These are phyloP conservation scores for Heliocybe sulcata DNA, from an alignment of 1,284 basidiomycete species.

Conservation along the genomic window DNA sequence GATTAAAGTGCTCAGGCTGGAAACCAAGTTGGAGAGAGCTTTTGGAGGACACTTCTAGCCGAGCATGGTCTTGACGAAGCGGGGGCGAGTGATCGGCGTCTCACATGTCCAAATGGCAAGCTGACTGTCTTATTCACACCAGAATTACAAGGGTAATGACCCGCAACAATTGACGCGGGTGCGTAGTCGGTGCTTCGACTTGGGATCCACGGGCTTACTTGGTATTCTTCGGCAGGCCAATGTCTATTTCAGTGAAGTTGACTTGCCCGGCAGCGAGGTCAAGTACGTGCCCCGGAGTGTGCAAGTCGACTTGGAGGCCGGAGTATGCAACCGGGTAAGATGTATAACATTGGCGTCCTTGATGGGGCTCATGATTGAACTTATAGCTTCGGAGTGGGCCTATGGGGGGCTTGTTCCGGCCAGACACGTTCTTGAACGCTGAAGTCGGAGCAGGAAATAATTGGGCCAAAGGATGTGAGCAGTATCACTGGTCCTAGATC, in stretches of 20 bases:
- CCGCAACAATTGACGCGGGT: slow-evolving; percentile 40
- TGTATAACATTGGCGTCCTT: not conserved
- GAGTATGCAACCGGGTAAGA: slow-evolving; percentile 75
- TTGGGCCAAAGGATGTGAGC: slow-evolving; percentile 86
- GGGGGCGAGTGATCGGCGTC: slow-evolving; percentile 43
- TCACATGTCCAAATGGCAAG: not conserved
- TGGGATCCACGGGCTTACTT: not conserved
- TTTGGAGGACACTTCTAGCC: slow-evolving; percentile 74
- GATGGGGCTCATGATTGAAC: slow-evolving; percentile 1
- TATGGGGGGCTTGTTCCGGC: slow-evolving; percentile 75
- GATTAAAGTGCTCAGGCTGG: slow-evolving; percentile 39
- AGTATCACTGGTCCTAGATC: not conserved
- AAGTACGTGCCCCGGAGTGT: slow-evolving; percentile 94
- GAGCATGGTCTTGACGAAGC: slow-evolving; percentile 71
- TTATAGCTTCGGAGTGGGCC: slow-evolving; percentile 58
- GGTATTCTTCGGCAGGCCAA: slow-evolving; percentile 39
- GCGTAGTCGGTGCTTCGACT: slow-evolving; percentile 9
- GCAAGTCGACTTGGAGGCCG: slow-evolving; percentile 88
- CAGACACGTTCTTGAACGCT: slow-evolving; percentile 80
- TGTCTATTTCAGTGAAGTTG: slow-evolving; percentile 68
- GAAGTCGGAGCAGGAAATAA: slow-evolving; percentile 86
- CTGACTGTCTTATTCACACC: not conserved
- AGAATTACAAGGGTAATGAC: slow-evolving; percentile 44
- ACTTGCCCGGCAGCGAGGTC: slow-evolving; percentile 27
- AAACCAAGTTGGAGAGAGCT: slow-evolving; percentile 73